Evolutionary conservation across 371 early-diverging fungal species (phyloP), one percentile per base, ranked within the genome.

Genomic region (Circinella minor): DNA sequence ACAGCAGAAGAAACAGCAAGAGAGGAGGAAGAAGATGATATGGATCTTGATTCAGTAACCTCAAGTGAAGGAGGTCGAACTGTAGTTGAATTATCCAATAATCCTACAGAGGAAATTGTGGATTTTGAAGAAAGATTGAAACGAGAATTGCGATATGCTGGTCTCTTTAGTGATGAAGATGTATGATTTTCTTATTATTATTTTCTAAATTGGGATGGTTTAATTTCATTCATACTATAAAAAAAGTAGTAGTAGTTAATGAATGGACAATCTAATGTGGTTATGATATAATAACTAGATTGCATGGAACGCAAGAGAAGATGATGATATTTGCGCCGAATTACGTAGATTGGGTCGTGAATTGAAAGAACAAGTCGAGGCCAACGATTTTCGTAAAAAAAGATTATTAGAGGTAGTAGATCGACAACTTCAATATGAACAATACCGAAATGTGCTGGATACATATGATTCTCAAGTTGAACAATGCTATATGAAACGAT

Each of bases 391-490:
- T 54, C 85, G 95, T 49, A 94, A 93, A 67, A 86, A 86, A 43
- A 77, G 81, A 15, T 78, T 97, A 37, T 77, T 90, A 15, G 85
- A 89, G 2, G 82, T 92, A 15, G 94, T 93, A 10, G 85, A 88
- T 63, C 86, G 89, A 61, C 91, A 93, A 73, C 86, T 95, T 57
- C 96, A 92, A 5, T 94, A 85, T 78, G 96, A 97, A 71, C 95
- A 97, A 78, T 96, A 94, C 77, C 88, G 89, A 60, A 87, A 89
- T 57, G 91, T 96, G 13, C 75, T 97, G 75, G 96, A 96, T 69
- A 95, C 91, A 61, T 77, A 94, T 49, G 95, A 96, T 75, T 88
- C 89, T 70, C 94, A 93, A 72, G 92, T 96, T 17, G 96, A 95
- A 72, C 89, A 90, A 70, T 89, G 90, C 65, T 97, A 93, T 72